A percentile compares a stretch with the other conserved stretches of the same genome.
These are phyloP conservation scores for Hericium erinaceus DNA, from an alignment of 768 basidiomycete genomes.

Conservation along the genomic window DNA sequence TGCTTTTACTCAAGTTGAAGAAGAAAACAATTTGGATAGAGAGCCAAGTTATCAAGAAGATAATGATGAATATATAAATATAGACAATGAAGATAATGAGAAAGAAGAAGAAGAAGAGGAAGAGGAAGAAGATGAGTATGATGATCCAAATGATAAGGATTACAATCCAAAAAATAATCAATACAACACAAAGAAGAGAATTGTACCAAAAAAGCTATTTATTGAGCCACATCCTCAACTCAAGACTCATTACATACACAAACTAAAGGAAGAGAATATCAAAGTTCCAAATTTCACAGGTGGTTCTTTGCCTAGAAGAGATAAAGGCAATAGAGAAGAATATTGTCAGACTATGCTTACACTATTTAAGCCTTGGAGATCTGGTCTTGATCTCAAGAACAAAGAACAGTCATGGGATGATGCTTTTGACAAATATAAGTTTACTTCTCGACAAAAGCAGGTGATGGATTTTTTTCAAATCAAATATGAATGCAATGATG, in stretches of 20 bases:
- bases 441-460: slow-evolving; percentile 8
- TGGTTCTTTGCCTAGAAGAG: slow-evolving; percentile 19
- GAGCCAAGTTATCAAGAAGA: not conserved
- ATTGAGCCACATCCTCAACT: slow-evolving; percentile 16
- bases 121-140: too few species aligned
- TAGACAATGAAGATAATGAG: not conserved
- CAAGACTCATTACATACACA: slow-evolving; percentile 16
- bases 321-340: slow-evolving; percentile 15
- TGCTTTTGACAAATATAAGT: slow-evolving; percentile 12
- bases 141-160: not conserved
- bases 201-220: slow-evolving; percentile 4
- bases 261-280: not conserved
- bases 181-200: not conserved
- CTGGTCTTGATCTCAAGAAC: slow-evolving; percentile 1
- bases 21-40: too few species aligned
- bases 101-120: not conserved
- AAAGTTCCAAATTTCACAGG: slow-evolving; percentile 23
- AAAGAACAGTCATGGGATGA: slow-evolving; percentile 17
- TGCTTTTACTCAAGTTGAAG: too few species aligned
- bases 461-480: slow-evolving; percentile 25
- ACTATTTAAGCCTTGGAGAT: slow-evolving; percentile 9
- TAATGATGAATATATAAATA: not conserved
- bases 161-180: not conserved
- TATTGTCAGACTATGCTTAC: slow-evolving; percentile 12
- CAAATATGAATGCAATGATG: slow-evolving; percentile 27